Conservation (phyloP, 2,329 filamentous ascomycete species). For the Orbilia quercus region DNA sequence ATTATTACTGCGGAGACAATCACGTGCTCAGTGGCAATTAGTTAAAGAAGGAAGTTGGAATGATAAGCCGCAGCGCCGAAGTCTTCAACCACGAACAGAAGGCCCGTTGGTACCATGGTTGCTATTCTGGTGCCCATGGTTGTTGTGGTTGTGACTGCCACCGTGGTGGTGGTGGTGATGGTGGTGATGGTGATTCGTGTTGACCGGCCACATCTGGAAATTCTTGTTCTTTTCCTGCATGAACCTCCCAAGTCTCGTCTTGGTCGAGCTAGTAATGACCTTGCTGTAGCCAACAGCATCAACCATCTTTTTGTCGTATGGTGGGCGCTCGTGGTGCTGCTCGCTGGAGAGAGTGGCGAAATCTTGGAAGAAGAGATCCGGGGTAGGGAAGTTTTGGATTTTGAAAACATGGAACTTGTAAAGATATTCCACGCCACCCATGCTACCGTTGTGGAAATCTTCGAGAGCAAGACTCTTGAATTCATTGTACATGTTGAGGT, state of each 20-base stretch:
- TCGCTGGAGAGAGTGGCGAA: conserved; percentile 58
- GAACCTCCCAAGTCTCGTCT: conserved; percentile 53
- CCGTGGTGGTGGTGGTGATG: conserved; percentile 63
- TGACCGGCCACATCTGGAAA: conserved; percentile 53
- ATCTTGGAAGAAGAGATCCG: conserved; percentile 58
- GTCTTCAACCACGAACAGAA: conserved; percentile 32
- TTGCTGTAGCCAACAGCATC: conserved; percentile 51
- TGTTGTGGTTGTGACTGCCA: conserved; percentile 66
- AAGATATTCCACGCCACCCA: conserved; percentile 72
- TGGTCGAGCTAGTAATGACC: conserved; percentile 49
- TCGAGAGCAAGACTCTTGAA: conserved; percentile 75
- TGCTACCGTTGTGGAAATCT: conserved; percentile 69
- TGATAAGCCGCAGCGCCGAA: background rate
- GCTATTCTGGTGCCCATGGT: conserved; percentile 65
- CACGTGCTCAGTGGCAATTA: conserved; percentile 19
- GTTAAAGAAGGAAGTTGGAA: conserved; percentile 6
- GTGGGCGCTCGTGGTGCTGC: conserved; percentile 47
- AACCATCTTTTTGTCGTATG: conserved; percentile 54
- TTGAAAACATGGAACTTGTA: conserved; percentile 71
- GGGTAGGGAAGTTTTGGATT: conserved; percentile 56
- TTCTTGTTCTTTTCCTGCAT: conserved; percentile 56
- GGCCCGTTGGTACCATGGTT: conserved; percentile 44
- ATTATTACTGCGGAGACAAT: conserved; percentile 14
- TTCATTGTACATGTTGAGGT: conserved; percentile 78
- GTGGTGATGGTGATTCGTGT: conserved; percentile 34